phyloP scores from a whole-genome alignment of 2,329 filamentous ascomycete genomes.

The Neonectria neomacrospora region DNA sequence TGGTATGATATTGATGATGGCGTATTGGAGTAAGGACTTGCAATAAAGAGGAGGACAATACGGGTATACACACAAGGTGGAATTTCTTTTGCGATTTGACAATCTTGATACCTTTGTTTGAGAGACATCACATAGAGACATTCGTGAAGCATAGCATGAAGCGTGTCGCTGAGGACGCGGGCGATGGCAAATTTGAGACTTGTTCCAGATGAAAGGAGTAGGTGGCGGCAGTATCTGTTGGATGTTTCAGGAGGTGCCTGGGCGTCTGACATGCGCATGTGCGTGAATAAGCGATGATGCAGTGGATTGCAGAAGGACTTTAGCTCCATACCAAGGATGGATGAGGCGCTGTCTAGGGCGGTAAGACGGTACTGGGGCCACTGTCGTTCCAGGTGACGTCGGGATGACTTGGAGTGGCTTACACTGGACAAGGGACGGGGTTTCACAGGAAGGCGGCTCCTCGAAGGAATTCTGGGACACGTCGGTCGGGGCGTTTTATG shows the following conservation, averaged over 20 bases:
- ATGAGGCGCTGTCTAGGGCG: slow-evolving; percentile 24
- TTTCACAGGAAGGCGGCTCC: slow-evolving; percentile 5
- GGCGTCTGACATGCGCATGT: slow-evolving; percentile 4
- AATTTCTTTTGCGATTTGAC: neutral
- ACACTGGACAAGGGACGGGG: neutral
- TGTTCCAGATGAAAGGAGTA: neutral
- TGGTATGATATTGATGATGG: slow-evolving; percentile 23
- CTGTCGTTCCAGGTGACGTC: slow-evolving; percentile 33
- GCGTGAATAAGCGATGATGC: slow-evolving; percentile 14
- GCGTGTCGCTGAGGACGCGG: slow-evolving; percentile 1
- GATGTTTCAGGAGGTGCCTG: neutral
- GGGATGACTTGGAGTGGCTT: slow-evolving; percentile 10
- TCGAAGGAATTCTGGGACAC: neutral
- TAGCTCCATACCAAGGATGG: too few species aligned
- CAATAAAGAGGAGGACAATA: slow-evolving; percentile 16
- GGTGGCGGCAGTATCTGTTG: neutral
- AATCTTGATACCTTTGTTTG: slow-evolving; percentile 11
- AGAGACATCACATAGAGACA: slow-evolving; percentile 7
- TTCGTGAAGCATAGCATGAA: slow-evolving; percentile 2
- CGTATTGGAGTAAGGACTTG: slow-evolving; percentile 24
- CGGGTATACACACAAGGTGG: neutral
- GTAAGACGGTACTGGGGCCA: slow-evolving; percentile 8
- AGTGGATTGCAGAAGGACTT: neutral
- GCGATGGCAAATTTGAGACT: slow-evolving; percentile 1
- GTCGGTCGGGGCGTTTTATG: neutral